Conservation (phyloP, 2,329 filamentous ascomycete species). For the Tolypocladium sp. region DNA sequence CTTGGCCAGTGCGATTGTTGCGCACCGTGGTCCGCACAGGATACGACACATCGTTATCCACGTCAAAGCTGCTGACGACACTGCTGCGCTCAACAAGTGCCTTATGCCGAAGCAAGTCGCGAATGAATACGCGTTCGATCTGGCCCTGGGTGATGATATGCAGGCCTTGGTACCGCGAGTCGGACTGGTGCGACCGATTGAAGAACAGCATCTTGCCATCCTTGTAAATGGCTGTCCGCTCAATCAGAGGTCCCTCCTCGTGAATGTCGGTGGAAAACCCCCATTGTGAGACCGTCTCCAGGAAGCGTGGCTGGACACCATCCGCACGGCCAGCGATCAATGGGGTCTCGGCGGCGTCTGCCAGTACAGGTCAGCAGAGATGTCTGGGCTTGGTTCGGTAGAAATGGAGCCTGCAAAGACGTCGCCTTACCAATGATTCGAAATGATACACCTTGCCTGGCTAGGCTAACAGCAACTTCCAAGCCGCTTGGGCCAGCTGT, state of each 20-base stretch:
- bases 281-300: slow-evolving; percentile 5
- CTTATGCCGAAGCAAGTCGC: slow-evolving; percentile 22
- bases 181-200: slow-evolving; percentile 16
- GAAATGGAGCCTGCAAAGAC: too few species aligned
- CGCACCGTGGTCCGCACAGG: slow-evolving; percentile 11
- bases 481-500: slow-evolving; percentile 22
- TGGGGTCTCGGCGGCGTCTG: slow-evolving; percentile 18
- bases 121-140: slow-evolving; percentile 24
- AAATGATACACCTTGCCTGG: slow-evolving; percentile 21
- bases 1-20: slow-evolving; percentile 10
- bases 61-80: slow-evolving; percentile 10
- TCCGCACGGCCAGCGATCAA: slow-evolving; percentile 17
- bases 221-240: slow-evolving; percentile 18
- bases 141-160: slow-evolving; percentile 26
- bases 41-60: slow-evolving; percentile 4
- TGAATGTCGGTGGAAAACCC: slow-evolving; percentile 16
- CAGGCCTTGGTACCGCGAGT: slow-evolving; percentile 23
- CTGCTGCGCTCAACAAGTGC: slow-evolving; percentile 19
- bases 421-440: slow-evolving; percentile 19
- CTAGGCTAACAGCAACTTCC: slow-evolving; percentile 17
- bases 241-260: slow-evolving; percentile 22
- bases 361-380: too few species aligned
- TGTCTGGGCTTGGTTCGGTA: too few species aligned
- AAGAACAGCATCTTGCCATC: slow-evolving; percentile 18
- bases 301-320: slow-evolving; percentile 10